Evolutionary conservation across 2,329 filamentous ascomycete genomes (phyloP).

Genomic region (Aspergillus arachidicola): DNA sequence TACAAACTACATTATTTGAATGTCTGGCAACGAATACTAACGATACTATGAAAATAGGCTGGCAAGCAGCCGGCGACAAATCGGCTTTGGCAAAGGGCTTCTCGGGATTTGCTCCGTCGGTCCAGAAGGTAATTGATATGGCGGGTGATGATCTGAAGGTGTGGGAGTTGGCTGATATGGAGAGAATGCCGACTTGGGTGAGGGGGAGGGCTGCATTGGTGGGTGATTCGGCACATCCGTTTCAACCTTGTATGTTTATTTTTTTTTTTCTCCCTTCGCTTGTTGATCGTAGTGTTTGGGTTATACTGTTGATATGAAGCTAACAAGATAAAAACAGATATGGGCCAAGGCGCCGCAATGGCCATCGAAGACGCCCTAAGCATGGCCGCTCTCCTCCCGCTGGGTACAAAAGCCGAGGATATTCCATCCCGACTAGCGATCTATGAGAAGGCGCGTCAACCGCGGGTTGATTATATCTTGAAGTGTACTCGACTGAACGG

Average conservation of each 20-base stretch:
- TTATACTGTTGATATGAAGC: not conserved
- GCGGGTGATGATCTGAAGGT: conserved; percentile 53
- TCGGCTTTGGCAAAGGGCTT: conserved; percentile 18
- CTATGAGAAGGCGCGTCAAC: conserved; percentile 23
- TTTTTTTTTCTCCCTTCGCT: not conserved
- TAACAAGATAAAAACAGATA: conserved; percentile 15
- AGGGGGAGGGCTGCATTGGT: conserved; percentile 58
- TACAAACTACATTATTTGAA: too few relatives aligned
- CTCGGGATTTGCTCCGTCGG: conserved; percentile 19
- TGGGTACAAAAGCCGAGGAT: conserved; percentile 18
- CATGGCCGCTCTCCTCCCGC: conserved; percentile 29
- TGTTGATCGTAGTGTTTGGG: not conserved
- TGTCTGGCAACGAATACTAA: not conserved
- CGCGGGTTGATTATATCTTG: conserved; percentile 25
- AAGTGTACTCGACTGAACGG: conserved; percentile 28
- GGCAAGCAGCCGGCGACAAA: conserved; percentile 25
- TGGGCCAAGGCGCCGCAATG: conserved; percentile 37
- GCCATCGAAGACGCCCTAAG: conserved; percentile 36
- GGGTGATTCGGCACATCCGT: conserved; percentile 69
- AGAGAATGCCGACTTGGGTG: conserved; percentile 57
- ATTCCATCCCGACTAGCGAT: conserved; percentile 21
- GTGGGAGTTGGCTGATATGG: conserved; percentile 65
- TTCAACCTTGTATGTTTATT: conserved; percentile 51
- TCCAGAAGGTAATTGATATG: conserved; percentile 27
- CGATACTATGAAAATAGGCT: conserved; percentile 10